A percentile compares a stretch with the other conserved stretches of the same genome.
Conservation (phyloP, 768 basidiomycete genomes). For the Lentinula raphanica region DNA sequence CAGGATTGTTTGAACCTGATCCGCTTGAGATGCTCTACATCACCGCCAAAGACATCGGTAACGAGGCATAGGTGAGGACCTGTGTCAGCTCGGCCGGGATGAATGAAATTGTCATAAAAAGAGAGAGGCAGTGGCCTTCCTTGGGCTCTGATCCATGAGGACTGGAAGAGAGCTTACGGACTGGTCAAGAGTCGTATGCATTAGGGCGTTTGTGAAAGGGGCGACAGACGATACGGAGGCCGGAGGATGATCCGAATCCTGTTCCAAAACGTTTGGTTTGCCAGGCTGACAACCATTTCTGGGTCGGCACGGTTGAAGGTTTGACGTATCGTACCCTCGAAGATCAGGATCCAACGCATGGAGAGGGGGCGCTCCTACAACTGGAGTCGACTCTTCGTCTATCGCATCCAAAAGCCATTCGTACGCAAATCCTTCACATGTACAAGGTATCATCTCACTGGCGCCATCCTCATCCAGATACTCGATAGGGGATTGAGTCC, state of each 20-base stretch:
- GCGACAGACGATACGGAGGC: background rate
- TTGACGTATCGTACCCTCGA: background rate
- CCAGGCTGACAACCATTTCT: background rate
- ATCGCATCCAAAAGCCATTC: slow-evolving; percentile 43
- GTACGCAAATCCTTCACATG: slow-evolving; percentile 26
- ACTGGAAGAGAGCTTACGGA: slow-evolving; percentile 9
- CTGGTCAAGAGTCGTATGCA: no score
- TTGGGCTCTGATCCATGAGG: background rate
- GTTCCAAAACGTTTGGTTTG: background rate
- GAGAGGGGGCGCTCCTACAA: slow-evolving; percentile 43
- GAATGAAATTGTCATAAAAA: slow-evolving; percentile 13
- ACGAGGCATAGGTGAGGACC: slow-evolving; percentile 25
- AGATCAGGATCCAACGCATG: background rate
- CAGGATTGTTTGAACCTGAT: no score
- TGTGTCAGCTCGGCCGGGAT: slow-evolving; percentile 16
- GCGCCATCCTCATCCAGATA: slow-evolving; percentile 22
- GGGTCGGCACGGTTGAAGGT: background rate
- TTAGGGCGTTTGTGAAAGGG: no score
- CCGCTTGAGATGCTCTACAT: slow-evolving; percentile 16
- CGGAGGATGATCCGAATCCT: background rate
- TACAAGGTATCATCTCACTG: background rate
- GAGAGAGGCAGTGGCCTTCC: slow-evolving; percentile 7
- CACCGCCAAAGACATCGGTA: slow-evolving; percentile 19
- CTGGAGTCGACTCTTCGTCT: slow-evolving; percentile 50
- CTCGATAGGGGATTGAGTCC: slow-evolving; percentile 33